These are phyloP conservation scores for Pueraria montana DNA, from an alignment of 306 rosid species.

Conservation along the genomic window DNA sequence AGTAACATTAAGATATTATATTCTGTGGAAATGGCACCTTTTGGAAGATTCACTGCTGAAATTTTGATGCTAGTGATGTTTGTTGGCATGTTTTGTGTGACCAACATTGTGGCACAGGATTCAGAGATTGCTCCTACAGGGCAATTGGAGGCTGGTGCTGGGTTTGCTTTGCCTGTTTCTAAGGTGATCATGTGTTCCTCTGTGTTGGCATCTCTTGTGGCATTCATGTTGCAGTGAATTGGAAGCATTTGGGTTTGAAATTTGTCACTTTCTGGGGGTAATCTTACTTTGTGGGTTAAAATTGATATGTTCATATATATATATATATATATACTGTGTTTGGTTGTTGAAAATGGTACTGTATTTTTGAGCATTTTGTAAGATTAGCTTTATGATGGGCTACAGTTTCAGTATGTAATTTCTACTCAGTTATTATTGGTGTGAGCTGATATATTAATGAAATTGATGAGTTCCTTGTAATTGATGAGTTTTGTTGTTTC, in stretches of 20 bases:
- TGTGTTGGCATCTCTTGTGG: slow-evolving; percentile 55
- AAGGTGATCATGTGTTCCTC: slow-evolving; percentile 51
- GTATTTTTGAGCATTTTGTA: slow-evolving; percentile 26
- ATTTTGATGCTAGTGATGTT: slow-evolving; percentile 38
- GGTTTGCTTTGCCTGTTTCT: slow-evolving; percentile 50
- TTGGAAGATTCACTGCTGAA: slow-evolving; percentile 31
- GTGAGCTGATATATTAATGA: slow-evolving; percentile 39
- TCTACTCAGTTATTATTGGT: slow-evolving; percentile 35
- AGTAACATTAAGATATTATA: not conserved
- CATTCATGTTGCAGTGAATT: slow-evolving; percentile 44
- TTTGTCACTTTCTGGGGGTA: slow-evolving; percentile 9
- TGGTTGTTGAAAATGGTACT: slow-evolving; percentile 40
- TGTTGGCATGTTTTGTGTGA: slow-evolving; percentile 43
- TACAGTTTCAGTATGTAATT: slow-evolving; percentile 38
- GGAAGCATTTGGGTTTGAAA: not conserved
- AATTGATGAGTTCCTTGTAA: not conserved
- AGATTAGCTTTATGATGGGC: slow-evolving; percentile 44
- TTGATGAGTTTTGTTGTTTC: not conserved
- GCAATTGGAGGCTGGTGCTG: slow-evolving; percentile 59
- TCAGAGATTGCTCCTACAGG: slow-evolving; percentile 53
- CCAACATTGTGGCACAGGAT: slow-evolving; percentile 50
- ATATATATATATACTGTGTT: slow-evolving; percentile 32
- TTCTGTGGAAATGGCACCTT: slow-evolving; percentile 54
- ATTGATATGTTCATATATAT: not conserved
- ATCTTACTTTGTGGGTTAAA: slow-evolving; percentile 29